Evolutionary conservation across 345 rosid genomes (phyloP).

Genomic region (Salix caprea): DNA sequence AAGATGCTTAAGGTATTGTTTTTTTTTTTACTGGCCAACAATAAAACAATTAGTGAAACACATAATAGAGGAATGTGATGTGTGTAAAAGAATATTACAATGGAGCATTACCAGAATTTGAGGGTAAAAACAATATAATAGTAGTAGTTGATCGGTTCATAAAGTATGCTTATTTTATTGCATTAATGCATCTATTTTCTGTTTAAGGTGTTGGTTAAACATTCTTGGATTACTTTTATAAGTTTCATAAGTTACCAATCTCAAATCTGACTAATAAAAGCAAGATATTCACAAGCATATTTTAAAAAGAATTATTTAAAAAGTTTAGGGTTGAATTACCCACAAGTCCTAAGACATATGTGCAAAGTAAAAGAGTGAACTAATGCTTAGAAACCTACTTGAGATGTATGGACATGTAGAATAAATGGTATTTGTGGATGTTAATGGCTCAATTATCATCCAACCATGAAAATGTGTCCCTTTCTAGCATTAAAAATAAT

Average conservation of each 20-base stretch:
- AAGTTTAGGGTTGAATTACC: not conserved
- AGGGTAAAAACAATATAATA: not conserved
- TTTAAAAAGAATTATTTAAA: not conserved
- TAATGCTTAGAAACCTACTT: too few relatives aligned
- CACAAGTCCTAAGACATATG: not conserved
- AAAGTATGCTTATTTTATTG: not conserved
- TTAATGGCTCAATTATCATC: too few relatives aligned
- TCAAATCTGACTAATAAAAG: not conserved
- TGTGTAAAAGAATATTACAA: not conserved
- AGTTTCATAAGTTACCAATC: not conserved
- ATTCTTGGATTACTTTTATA: not conserved
- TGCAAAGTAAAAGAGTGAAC: too few relatives aligned
- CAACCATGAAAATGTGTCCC: too few relatives aligned
- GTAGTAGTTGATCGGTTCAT: not conserved
- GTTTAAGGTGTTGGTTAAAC: accelerated
- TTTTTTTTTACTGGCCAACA: accelerated
- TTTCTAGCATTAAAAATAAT: too few relatives aligned
- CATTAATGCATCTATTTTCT: accelerated
- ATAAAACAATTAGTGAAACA: too few relatives aligned
- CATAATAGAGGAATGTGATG: not conserved
- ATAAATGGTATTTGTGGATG: too few relatives aligned
- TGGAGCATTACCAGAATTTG: not conserved
- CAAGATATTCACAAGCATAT: not conserved
- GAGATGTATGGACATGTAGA: too few relatives aligned
- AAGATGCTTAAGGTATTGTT: too few relatives aligned